phyloP scores from a whole-genome alignment of 805 yeast genomes.

The Jamesozyma lodderae region DNA sequence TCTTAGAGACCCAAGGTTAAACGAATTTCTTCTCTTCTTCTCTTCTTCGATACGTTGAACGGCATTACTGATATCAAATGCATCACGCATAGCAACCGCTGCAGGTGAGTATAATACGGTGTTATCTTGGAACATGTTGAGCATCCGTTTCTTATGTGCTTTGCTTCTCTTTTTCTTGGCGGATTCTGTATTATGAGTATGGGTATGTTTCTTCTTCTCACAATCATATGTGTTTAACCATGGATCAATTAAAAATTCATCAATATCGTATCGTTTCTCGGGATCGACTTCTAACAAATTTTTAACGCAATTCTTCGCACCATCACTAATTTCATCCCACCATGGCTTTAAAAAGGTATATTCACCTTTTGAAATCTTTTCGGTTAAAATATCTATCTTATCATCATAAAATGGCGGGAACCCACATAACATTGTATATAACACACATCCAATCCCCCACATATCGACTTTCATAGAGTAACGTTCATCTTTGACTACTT shows the following conservation, averaged over 20 bases:
- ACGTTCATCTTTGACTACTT: slow-evolving; percentile 86
- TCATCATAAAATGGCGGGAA: slow-evolving; percentile 93
- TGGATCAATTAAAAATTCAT: slow-evolving; percentile 60
- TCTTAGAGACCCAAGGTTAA: slow-evolving; percentile 1
- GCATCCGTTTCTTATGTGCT: slow-evolving; percentile 12
- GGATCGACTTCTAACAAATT: slow-evolving; percentile 66
- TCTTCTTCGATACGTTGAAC: slow-evolving; percentile 76
- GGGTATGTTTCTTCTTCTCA: slow-evolving; percentile 8
- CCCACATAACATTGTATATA: slow-evolving; percentile 89
- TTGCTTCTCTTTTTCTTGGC: slow-evolving; percentile 20
- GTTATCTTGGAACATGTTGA: slow-evolving; percentile 13
- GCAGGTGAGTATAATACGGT: slow-evolving; percentile 50
- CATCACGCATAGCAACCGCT: slow-evolving; percentile 74
- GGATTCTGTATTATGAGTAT: slow-evolving; percentile 7
- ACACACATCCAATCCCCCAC: slow-evolving; percentile 98
- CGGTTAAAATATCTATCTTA: slow-evolving; percentile 54
- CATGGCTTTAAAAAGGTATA: slow-evolving; percentile 71
- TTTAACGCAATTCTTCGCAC: slow-evolving; percentile 60
- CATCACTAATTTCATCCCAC: slow-evolving; percentile 77
- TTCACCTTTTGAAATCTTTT: slow-evolving; percentile 62
- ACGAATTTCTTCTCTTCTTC: slow-evolving; percentile 6
- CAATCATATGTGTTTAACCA: slow-evolving; percentile 41
- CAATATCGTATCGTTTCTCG: slow-evolving; percentile 53
- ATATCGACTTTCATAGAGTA: slow-evolving; percentile 93
- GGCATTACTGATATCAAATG: slow-evolving; percentile 78